phyloP scores from a whole-genome alignment of 2,329 filamentous ascomycete species.

The Leptographium flavum region DNA sequence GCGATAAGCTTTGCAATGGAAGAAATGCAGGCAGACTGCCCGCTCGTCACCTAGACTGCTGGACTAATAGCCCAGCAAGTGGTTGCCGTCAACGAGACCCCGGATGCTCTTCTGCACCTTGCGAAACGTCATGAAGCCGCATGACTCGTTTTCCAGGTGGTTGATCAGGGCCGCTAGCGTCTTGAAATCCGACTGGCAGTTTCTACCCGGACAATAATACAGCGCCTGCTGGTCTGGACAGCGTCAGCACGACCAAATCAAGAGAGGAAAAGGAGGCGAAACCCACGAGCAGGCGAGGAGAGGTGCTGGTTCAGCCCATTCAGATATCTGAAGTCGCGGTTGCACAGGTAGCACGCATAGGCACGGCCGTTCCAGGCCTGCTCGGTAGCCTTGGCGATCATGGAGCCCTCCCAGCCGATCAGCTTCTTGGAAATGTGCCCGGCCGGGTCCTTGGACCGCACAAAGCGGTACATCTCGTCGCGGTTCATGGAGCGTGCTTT shows the following conservation, averaged over 20 bases:
- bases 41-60: too few species aligned
- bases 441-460: slow-evolving; percentile 30
- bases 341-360: slow-evolving; percentile 42
- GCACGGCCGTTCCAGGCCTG: slow-evolving; percentile 27
- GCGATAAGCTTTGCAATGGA: too few species aligned
- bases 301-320: slow-evolving; percentile 35
- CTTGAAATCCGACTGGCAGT: slow-evolving; percentile 23
- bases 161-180: slow-evolving; percentile 25
- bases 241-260: neutral
- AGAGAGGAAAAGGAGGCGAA: neutral
- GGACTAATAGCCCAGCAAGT: neutral
- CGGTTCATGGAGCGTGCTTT: slow-evolving; percentile 29
- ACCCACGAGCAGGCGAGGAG: slow-evolving; percentile 34
- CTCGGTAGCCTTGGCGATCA: slow-evolving; percentile 22
- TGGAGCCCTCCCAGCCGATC: slow-evolving; percentile 27
- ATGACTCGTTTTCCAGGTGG: slow-evolving; percentile 29
- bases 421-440: slow-evolving; percentile 36
- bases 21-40: too few species aligned
- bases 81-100: neutral
- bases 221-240: slow-evolving; percentile 20
- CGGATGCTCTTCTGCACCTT: neutral
- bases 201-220: slow-evolving; percentile 25
- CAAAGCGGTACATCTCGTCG: slow-evolving; percentile 28
- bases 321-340: slow-evolving; percentile 23
- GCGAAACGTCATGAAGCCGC: slow-evolving; percentile 13